Evolutionary conservation across 169 alveolate genomes (phyloP).

Genomic region (Plasmodium fragile): DNA sequence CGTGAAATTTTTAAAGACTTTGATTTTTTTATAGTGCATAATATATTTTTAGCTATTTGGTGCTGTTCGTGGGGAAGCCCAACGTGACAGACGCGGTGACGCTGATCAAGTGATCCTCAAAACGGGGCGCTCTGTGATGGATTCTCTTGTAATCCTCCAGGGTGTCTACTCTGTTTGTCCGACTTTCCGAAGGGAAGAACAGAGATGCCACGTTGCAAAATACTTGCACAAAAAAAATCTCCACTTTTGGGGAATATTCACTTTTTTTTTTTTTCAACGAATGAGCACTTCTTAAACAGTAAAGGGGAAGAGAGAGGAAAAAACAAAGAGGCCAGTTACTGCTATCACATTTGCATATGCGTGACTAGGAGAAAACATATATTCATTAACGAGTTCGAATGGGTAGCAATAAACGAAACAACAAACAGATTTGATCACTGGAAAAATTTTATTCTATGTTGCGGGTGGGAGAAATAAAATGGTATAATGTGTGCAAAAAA

Average conservation of each 20-base stretch:
- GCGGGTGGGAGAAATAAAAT: background rate
- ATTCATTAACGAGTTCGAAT: background rate
- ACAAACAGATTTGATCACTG: background rate
- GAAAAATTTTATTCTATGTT: background rate
- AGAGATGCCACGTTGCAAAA: background rate
- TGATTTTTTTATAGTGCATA: slow-evolving; percentile 10
- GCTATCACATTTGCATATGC: background rate
- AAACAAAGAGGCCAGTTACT: background rate
- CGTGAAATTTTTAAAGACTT: background rate
- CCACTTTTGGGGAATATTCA: background rate
- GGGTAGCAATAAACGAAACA: background rate
- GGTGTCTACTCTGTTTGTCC: background rate
- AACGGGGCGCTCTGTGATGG: background rate
- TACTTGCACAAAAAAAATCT: background rate
- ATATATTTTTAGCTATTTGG: background rate
- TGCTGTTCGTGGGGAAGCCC: background rate
- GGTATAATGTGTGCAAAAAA: background rate
- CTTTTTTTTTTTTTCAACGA: background rate
- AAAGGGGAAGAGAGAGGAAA: background rate
- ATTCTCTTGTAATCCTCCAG: background rate
- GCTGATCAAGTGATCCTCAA: background rate
- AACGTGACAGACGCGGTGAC: background rate
- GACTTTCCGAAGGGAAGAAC: background rate
- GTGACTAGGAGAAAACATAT: slow-evolving; percentile 1
- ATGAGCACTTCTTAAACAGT: background rate